Evolutionary conservation across 441 rosid species (phyloP), one percentile per base, ranked within the genome.

Genomic region (Pelargonium cotyledonis): DNA sequence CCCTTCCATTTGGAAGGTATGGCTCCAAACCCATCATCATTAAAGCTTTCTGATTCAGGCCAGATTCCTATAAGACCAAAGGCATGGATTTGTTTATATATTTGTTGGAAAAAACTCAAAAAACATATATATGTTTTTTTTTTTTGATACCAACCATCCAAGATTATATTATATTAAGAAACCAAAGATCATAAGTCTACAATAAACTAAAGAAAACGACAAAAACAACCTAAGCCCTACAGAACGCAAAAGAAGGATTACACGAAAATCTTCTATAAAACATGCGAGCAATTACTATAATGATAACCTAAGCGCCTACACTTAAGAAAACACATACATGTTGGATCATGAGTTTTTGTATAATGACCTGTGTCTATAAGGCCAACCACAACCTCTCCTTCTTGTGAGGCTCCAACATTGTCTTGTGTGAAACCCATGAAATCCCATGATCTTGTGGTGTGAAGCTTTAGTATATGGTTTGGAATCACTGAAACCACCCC

Each of bases 1-100:
- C 91, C 88, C 69, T 86, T 84, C 89, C 89, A 85, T 80, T 85
- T 85, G 18, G 74, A 38, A 0, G 94, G 94, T 69, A 85, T 84
- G n/a, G 87, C 81, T 76, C 80, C 79, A 65, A 78, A 81, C 12
- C 80, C 84, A 67, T 64, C 10, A 18, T 69, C 84, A 16, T 63
- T 67, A 44, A 88, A 85, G 70, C 89, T 84, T 8, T 61, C 65
- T 2, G 87, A 76, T 71, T 88, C 91, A 0, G 87, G 94, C 83
- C 78, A 79, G 19, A 88, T 78, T 18, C 88, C 79, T 73, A 9
- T 16, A 18, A 23, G 26, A 38, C 15, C 31, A 68, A 65, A 14
- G 26, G 63, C 63, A 44, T 67, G 40, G 60, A 8, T 46, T 49
- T 18, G 8, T 8, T 6, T 2, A 21, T 21, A 21, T 21, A 21